Evolutionary conservation across 1,284 basidiomycete species (phyloP).

Genomic region (Pulveroboletus sp.): DNA sequence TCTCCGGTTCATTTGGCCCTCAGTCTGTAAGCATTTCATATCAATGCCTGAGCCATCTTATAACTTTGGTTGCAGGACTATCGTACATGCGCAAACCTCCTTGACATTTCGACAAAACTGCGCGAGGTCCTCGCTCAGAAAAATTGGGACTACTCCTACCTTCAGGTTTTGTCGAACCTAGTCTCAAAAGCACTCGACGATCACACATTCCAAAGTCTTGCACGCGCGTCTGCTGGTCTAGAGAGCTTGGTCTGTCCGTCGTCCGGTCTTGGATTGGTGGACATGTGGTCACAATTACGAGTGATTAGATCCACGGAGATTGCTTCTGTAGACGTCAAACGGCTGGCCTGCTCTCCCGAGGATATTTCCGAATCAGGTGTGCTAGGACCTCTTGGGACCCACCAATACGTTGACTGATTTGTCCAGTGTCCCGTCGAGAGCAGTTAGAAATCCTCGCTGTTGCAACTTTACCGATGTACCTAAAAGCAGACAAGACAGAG

Average conservation of each 20-base stretch:
- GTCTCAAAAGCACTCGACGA: conserved; percentile 39
- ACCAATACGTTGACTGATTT: not conserved
- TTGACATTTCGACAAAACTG: conserved; percentile 37
- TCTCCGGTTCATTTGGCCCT: conserved; percentile 15
- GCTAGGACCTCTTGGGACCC: not conserved
- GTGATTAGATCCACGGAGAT: conserved; percentile 10
- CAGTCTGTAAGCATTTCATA: conserved; percentile 12
- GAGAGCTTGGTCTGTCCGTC: conserved; percentile 44
- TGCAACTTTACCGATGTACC: conserved; percentile 21
- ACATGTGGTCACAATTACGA: conserved; percentile 51
- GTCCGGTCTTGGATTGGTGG: conserved; percentile 51
- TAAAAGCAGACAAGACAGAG: conserved; percentile 4
- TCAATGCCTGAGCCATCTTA: not conserved
- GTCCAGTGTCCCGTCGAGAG: conserved; percentile 23
- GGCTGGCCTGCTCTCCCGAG: conserved; percentile 8
- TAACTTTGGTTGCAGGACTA: conserved; percentile 15
- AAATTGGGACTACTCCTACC: conserved; percentile 47
- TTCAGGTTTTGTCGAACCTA: conserved; percentile 41
- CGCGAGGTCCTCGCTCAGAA: conserved; percentile 24
- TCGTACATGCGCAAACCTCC: conserved; percentile 29
- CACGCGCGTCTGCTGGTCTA: conserved; percentile 33
- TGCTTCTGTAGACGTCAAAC: conserved; percentile 18
- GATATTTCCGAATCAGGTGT: conserved; percentile 13
- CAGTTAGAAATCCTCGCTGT: conserved; percentile 26
- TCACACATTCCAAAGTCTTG: conserved; percentile 33